Evolutionary conservation across 2,329 filamentous ascomycete genomes (phyloP).

Genomic region (Sclerotinia subarctica): DNA sequence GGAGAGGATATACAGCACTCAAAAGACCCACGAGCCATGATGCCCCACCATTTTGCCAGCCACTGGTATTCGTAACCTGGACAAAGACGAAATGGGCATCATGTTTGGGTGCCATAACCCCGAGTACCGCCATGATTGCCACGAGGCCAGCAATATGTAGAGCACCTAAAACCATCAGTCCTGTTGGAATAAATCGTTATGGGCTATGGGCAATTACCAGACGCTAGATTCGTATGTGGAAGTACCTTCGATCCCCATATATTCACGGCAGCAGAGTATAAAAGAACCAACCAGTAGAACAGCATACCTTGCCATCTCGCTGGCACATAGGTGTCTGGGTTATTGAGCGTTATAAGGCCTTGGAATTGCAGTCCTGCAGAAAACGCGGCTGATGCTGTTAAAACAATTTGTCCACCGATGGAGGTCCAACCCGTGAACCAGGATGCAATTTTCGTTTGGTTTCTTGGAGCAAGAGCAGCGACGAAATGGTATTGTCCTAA

Average conservation of each 20-base stretch:
- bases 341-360: conserved; percentile 44
- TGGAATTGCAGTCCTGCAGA: conserved; percentile 46
- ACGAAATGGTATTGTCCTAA: conserved; percentile 58
- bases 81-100: conserved; percentile 45
- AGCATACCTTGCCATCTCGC: conserved; percentile 47
- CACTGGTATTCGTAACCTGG: conserved; percentile 46
- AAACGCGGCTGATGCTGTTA: conserved; percentile 49
- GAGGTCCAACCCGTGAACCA: conserved; percentile 48
- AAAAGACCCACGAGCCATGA: conserved; percentile 49
- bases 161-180: conserved; percentile 16
- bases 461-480: conserved; percentile 48
- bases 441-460: conserved; percentile 39
- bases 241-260: conserved; percentile 33
- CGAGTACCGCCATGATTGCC: conserved; percentile 40
- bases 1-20: conserved; percentile 41
- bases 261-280: conserved; percentile 38
- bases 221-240: conserved; percentile 41
- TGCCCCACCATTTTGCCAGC: conserved; percentile 45
- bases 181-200: not conserved
- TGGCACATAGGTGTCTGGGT: conserved; percentile 41
- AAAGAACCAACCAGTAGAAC: conserved; percentile 46
- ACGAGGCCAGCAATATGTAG: conserved; percentile 42
- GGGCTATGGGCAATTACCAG: conserved; percentile 32
- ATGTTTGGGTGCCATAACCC: conserved; percentile 46
- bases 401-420: conserved; percentile 46